Percentiles rank a stretch among this genome's conserved stretches.
Evolutionary conservation across 305 asterid genomes (phyloP).

Genomic region (Stenogyne calaminthoides): DNA sequence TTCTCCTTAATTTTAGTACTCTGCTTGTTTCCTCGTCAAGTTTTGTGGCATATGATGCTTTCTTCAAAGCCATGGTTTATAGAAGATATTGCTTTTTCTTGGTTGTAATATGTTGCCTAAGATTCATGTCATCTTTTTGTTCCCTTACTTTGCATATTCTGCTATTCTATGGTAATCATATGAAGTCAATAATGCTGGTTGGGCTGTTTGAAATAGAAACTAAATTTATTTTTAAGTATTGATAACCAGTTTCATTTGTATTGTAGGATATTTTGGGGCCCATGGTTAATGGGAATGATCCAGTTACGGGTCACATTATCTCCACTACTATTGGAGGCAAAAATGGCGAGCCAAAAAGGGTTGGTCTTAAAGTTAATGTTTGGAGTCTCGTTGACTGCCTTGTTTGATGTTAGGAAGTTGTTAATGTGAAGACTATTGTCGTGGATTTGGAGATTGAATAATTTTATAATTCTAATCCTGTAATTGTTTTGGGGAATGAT

Average conservation of each 20-base stretch:
- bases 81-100: constrained; percentile 17
- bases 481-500: neutral
- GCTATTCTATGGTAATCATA: constrained; percentile 16
- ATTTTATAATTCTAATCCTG: neutral
- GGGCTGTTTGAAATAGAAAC: neutral
- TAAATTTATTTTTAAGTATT: constrained; percentile 1
- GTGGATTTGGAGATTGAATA: neutral
- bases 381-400: neutral
- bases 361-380: constrained; percentile 38
- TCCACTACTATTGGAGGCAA: constrained; percentile 88
- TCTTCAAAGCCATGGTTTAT: constrained; percentile 37
- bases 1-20: constrained; percentile 33
- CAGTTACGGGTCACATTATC: constrained; percentile 78
- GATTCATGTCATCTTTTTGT: constrained; percentile 22
- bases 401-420: constrained; percentile 15
- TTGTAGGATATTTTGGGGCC: constrained; percentile 66
- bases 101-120: constrained; percentile 26
- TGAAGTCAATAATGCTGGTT: constrained; percentile 3
- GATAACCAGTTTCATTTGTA: constrained; percentile 21
- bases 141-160: constrained; percentile 7
- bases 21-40: constrained; percentile 39
- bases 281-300: constrained; percentile 60
- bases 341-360: constrained; percentile 92
- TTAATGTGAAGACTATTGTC: neutral
- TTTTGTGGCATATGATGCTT: constrained; percentile 45